Base-by-base conservation (phyloP, 192 early-diverging fungal genomes). In the Entomortierella beljakovae region DNA sequence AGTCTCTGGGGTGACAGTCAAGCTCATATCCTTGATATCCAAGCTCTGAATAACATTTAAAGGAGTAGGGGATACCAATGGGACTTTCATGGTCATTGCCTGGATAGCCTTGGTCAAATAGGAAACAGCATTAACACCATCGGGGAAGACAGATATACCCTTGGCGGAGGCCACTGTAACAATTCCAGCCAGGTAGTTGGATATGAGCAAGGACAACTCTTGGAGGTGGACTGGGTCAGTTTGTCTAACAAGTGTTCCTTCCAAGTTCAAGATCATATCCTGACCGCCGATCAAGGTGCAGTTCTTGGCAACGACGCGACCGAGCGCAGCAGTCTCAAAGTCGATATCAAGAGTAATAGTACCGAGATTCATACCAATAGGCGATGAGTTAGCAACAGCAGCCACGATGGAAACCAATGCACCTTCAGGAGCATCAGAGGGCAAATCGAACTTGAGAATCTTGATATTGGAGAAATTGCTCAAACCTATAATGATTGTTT, bases 291-390 rank as follows among this genome's bases (percentile, higher is more conserved):
- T 28, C 6, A 76, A 46, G 23, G 42, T 33, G 3, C 48, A 64
- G 43, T 66, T 57, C 28, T 76, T 76, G 20, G 72, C 72, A 7
- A 76, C 72, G 5, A 76, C 72, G 4, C 72, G 64, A 11, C 72
- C 72, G 11, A 76, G 53, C 38, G 67, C 67, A 2, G 72, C 53
- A 20, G 64, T 57, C 53, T 76, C 43, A 23, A 76, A 76, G 60
- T 50, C 68, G 64, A 76, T 68, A 46, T 76, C 72, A 25, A 76
- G 72, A 25, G 72, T 76, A 31, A 76, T 63, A 22, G 72, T 76
- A 9, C 72, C 72, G 18, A 76, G 64, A 2, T 38, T 49, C 65
- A 76, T 61, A 42, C 72, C 72, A 20, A 76, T 68, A 38, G 72
- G 72, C 11, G 72, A 76, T 18, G 72, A 64, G 51, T 76, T 76